A percentile compares a stretch with the other conserved stretches of the same genome.
These are phyloP conservation scores for Alternaria sp. DNA, from an alignment of 2,329 filamentous ascomycete species.

Conservation along the genomic window DNA sequence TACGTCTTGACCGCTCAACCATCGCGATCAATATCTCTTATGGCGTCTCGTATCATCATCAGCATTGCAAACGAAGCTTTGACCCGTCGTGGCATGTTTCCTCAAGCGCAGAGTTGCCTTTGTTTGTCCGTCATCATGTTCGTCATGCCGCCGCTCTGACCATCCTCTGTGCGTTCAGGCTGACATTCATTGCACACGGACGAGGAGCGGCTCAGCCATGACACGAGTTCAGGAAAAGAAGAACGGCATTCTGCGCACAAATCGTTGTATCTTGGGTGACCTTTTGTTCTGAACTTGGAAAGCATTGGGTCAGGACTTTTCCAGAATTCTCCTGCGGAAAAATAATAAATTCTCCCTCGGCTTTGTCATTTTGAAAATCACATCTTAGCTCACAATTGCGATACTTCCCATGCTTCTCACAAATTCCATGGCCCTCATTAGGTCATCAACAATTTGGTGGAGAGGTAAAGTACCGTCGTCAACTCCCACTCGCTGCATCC, in stretches of 20 bases:
- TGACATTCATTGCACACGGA: slow-evolving; percentile 1
- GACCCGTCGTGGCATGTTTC: neutral
- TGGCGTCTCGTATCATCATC: neutral
- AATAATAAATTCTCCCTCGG: neutral
- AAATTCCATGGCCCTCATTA: no score
- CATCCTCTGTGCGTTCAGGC: slow-evolving; percentile 1
- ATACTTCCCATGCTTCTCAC: no score
- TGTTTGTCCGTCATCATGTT: neutral
- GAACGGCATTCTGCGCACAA: neutral
- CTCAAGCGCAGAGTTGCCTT: neutral
- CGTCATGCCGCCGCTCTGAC: slow-evolving; percentile 3
- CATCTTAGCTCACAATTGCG: no score
- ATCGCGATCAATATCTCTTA: neutral
- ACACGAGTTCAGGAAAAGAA: neutral
- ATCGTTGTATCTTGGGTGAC: neutral
- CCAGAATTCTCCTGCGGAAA: neutral
- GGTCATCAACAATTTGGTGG: no score
- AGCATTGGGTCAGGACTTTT: neutral
- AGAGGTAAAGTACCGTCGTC: no score
- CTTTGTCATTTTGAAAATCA: no score
- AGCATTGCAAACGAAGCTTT: neutral
- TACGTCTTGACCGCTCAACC: slow-evolving; percentile 8
- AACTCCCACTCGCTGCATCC: no score
- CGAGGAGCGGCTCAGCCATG: neutral
- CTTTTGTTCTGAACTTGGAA: neutral